Evolutionary conservation across 2,329 filamentous ascomycete genomes (phyloP).

Genomic region (Colletotrichum sp.): DNA sequence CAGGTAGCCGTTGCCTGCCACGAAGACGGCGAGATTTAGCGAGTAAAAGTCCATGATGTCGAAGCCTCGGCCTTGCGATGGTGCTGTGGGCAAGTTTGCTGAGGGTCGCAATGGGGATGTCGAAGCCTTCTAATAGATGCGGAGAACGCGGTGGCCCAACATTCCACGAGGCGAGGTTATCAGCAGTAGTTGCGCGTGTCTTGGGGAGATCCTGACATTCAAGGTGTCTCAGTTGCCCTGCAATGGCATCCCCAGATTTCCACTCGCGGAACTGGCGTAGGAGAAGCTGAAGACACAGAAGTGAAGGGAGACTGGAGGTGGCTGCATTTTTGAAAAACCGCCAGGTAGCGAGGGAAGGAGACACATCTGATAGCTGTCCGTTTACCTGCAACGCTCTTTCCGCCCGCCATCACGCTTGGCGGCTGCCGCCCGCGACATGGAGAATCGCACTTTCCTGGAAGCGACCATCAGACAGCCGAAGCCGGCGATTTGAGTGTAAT

Average conservation of each 20-base stretch:
- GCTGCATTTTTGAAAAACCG: background rate
- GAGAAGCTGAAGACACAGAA: background rate
- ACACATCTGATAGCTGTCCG: background rate
- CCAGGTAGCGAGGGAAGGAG: background rate
- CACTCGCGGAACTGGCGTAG: background rate
- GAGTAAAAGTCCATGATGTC: slow-evolving; percentile 27
- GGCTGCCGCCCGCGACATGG: background rate
- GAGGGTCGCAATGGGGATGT: background rate
- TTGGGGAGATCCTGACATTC: slow-evolving; percentile 3
- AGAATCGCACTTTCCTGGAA: background rate
- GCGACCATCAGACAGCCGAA: background rate
- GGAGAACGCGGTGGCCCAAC: background rate
- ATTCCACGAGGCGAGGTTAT: background rate
- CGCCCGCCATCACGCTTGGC: background rate
- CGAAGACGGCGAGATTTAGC: slow-evolving; percentile 27
- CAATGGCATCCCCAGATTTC: background rate
- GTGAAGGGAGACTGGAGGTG: background rate
- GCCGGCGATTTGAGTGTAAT: background rate
- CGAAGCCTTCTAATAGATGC: background rate
- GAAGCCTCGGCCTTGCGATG: background rate
- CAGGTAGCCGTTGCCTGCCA: slow-evolving; percentile 25
- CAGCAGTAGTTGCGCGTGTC: background rate
- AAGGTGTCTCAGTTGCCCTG: slow-evolving; percentile 13
- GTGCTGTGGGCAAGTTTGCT: background rate
- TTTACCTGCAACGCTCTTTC: background rate